These are phyloP conservation scores for Amanita polypyramis DNA, from an alignment of 768 basidiomycete species.

Conservation along the genomic window DNA sequence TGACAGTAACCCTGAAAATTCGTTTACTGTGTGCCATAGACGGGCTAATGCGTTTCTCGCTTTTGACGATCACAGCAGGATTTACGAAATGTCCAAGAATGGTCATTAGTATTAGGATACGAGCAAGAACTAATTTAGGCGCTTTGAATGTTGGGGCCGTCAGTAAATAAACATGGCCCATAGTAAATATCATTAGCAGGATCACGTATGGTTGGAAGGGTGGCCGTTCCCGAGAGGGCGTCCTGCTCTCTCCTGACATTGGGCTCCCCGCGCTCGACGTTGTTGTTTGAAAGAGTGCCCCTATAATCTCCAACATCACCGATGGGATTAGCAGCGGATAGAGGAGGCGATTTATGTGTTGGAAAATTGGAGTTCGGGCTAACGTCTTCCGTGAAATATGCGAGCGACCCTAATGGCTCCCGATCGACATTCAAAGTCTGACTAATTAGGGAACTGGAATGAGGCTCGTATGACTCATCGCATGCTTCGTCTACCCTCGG, in stretches of 20 bases:
- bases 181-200: not conserved
- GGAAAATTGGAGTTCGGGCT: too few species aligned
- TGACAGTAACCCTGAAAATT: too few species aligned
- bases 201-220: not conserved
- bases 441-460: not conserved
- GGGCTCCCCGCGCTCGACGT: too few species aligned
- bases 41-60: too few species aligned
- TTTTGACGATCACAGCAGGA: too few species aligned
- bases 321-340: too few species aligned
- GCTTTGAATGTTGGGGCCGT: not conserved
- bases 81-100: too few species aligned
- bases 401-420: not conserved
- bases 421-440: not conserved
- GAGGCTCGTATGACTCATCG: not conserved
- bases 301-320: too few species aligned
- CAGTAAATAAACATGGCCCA: not conserved
- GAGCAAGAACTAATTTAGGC: not conserved
- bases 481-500: not conserved
- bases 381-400: not conserved
- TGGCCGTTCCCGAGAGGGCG: not conserved
- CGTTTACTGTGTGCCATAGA: too few species aligned
- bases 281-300: too few species aligned
- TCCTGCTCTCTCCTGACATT: not conserved
- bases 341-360: too few species aligned
- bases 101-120: too few species aligned